These are phyloP conservation scores for Neospermospora avenae DNA, from an alignment of 2,329 filamentous ascomycete species.

Conservation along the genomic window DNA sequence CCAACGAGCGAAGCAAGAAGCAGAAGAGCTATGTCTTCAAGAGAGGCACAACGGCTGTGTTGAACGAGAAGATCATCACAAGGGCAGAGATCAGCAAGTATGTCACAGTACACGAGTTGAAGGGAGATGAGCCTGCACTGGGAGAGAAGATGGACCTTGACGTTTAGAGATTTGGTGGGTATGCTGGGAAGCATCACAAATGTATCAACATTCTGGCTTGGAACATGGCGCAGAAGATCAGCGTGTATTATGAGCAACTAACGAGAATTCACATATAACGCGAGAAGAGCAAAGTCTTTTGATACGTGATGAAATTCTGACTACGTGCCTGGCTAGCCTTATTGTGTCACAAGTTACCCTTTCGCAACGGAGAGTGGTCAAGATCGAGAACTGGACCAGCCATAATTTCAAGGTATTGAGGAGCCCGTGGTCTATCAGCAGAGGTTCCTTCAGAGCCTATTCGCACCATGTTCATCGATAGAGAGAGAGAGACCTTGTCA, in stretches of 20 bases:
- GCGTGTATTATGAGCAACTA: slow-evolving; percentile 19
- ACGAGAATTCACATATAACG: slow-evolving; percentile 9
- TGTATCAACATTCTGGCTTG: slow-evolving; percentile 25
- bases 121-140: slow-evolving; percentile 48
- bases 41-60: slow-evolving; percentile 87
- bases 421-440: no score
- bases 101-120: slow-evolving; percentile 84
- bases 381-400: no score
- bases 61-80: slow-evolving; percentile 94
- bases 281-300: no score
- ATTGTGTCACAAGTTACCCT: no score
- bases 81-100: slow-evolving; percentile 94
- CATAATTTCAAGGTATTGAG: no score
- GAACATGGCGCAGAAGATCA: slow-evolving; percentile 14
- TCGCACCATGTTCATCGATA: no score
- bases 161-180: slow-evolving; percentile 39
- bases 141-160: slow-evolving; percentile 70
- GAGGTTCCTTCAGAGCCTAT: no score
- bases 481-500: no score
- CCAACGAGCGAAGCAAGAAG: slow-evolving; percentile 89
- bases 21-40: slow-evolving; percentile 89
- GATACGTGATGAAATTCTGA: no score
- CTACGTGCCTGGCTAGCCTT: no score
- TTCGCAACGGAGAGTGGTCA: no score
- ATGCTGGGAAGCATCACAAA: slow-evolving; percentile 9